These are phyloP conservation scores for Fusarium paranaense DNA, from an alignment of 2,329 filamentous ascomycete genomes.

Conservation along the genomic window DNA sequence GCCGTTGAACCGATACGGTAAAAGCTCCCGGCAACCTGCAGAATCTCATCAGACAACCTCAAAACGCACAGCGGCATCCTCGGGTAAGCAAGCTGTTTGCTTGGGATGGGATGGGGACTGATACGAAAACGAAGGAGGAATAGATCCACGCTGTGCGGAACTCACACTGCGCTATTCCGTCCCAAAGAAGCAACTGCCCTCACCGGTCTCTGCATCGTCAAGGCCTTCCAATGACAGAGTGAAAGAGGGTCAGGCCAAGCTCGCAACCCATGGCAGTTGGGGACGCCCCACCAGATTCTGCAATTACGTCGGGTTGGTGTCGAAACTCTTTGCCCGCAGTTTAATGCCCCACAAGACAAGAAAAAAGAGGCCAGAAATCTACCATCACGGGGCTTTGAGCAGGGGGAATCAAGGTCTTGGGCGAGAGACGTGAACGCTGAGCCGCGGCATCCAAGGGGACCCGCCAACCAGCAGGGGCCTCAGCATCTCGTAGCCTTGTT, in stretches of 20 bases:
- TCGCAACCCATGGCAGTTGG: constrained; percentile 16
- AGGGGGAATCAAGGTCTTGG: not conserved
- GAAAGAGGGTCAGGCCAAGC: not conserved
- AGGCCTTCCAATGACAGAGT: not conserved
- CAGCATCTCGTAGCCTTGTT: not conserved
- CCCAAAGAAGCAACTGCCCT: constrained; percentile 17
- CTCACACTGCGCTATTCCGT: not conserved
- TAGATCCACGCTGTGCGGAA: constrained; percentile 24
- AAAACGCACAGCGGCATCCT: constrained; percentile 21
- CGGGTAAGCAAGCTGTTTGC: constrained; percentile 12
- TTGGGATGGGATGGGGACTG: not conserved
- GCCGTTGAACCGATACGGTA: constrained; percentile 1
- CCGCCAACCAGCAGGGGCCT: constrained; percentile 16
- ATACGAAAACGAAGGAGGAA: constrained; percentile 28
- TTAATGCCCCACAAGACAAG: not conserved
- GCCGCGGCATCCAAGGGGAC: constrained; percentile 27
- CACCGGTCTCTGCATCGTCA: constrained; percentile 1
- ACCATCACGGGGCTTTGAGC: constrained; percentile 2
- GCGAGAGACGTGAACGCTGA: constrained; percentile 9
- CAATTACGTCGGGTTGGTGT: constrained; percentile 29
- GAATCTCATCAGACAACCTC: constrained; percentile 2
- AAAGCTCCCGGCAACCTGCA: not conserved
- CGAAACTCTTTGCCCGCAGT: constrained; percentile 1
- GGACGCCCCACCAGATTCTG: constrained; percentile 17
- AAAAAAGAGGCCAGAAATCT: constrained; percentile 7